Conservation (phyloP, 2,329 filamentous ascomycete species). For the Talaromyces sp. region DNA sequence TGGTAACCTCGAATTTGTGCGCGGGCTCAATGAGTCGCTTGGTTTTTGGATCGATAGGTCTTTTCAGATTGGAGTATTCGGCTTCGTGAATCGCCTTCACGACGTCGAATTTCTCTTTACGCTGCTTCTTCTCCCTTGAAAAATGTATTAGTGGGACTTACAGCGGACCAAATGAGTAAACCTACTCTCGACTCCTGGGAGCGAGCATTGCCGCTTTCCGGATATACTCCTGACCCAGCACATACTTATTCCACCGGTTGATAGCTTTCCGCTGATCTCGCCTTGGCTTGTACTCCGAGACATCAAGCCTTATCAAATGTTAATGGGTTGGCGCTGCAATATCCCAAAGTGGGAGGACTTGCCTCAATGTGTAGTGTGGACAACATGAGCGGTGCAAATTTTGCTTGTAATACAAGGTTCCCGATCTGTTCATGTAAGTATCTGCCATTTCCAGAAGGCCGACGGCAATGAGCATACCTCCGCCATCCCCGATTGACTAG, state of each 20-base stretch:
- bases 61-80: constrained; percentile 44
- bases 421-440: constrained; percentile 36
- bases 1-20: constrained; percentile 47
- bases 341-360: background rate
- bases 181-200: constrained; percentile 45
- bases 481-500: constrained; percentile 50
- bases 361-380: constrained; percentile 66
- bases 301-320: constrained; percentile 36
- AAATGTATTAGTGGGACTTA: background rate
- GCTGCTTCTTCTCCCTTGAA: constrained; percentile 42
- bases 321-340: background rate
- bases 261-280: constrained; percentile 47
- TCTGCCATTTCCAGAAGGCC: constrained; percentile 3
- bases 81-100: constrained; percentile 40
- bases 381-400: constrained; percentile 75
- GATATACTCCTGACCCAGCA: constrained; percentile 48
- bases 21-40: constrained; percentile 46
- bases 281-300: constrained; percentile 40
- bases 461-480: constrained; percentile 31
- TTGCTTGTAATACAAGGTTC: constrained; percentile 49
- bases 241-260: constrained; percentile 48
- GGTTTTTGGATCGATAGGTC: constrained; percentile 43
- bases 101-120: constrained; percentile 44
- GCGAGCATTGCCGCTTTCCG: constrained; percentile 44
- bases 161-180: background rate